Evolutionary conservation across 75 land plant genomes (phyloP), one percentile per base, ranked within the genome.

Genomic region (Picea glauca): DNA sequence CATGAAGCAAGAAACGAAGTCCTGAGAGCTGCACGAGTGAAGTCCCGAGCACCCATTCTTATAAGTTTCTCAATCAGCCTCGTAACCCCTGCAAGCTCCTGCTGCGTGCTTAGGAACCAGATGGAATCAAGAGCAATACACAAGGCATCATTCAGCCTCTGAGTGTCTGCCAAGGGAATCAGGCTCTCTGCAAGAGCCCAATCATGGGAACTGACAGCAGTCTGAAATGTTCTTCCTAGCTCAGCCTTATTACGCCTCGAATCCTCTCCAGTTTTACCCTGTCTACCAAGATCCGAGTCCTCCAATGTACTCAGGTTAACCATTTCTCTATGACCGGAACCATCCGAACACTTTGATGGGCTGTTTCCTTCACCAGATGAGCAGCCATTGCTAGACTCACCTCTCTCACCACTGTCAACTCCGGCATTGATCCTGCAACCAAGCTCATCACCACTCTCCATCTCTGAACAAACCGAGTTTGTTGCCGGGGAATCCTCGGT

Each of bases 1-100:
- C 99, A 96, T 0, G 99, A 96, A 70, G 99, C 99, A 46, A 96
- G 91, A 75, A 96, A 96, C 13, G 98, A 92, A 17, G 99, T 96
- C 40, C 99, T 80, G 14, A 96, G 89, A 26, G 93, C 90, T 54
- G 99, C 99, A 60, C 99, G 77, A 38, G 98, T 92, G 79, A 94
- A 96, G 75, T 96, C 99, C 74, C 78, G 78, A 43, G 98, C 99
- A 54, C 99, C 99, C 78, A 81, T 79, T 0, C 62, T 31, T 60
- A 96, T 82, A 33, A 96, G 88, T 80, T 85, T 88, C 90, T 90
- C 89, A 54, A 96, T 94, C 80, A 96, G 77, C 46, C 87, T 78
- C 1, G 90, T 94, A 15, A 92, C 90, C 4, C 93, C 90, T 63
- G 80, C 73, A 56, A 96, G 82, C 78, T 94, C 94, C 63, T 86